Evolutionary conservation across 176 grass and related monocot species (phyloP).

Genomic region (Juncus inflexus): DNA sequence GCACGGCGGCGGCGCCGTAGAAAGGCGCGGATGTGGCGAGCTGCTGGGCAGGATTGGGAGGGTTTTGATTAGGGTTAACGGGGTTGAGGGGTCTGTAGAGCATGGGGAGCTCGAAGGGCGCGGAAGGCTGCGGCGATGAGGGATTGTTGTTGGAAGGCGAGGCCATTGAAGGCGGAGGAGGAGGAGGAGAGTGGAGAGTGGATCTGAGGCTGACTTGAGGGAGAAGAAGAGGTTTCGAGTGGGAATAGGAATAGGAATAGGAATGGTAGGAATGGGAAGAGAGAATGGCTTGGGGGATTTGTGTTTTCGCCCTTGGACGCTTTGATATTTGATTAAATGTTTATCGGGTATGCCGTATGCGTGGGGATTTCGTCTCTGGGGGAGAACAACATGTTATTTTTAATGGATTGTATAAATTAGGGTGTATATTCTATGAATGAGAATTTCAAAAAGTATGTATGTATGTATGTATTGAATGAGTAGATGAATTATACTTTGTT

Average conservation of each 20-base stretch:
- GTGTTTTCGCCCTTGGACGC: constrained; percentile 5
- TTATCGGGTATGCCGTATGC: too few relatives aligned
- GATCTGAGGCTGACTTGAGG: constrained; percentile 15
- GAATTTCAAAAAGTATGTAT: too few relatives aligned
- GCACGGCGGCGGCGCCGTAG: constrained; percentile 23
- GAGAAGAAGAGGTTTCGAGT: constrained; percentile 12
- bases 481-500: too few relatives aligned
- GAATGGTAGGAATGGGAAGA: too few relatives aligned
- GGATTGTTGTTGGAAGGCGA: constrained; percentile 29
- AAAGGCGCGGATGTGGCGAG: constrained; percentile 28
- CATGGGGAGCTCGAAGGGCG: constrained; percentile 35
- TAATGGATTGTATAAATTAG: too few relatives aligned
- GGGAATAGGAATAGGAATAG: background rate
- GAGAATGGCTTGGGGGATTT: background rate
- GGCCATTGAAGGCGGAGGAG: constrained; percentile 43
- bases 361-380: too few relatives aligned
- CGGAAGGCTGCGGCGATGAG: constrained; percentile 10
- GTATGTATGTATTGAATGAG: too few relatives aligned
- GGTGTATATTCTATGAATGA: too few relatives aligned
- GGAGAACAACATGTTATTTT: too few relatives aligned
- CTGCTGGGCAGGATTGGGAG: constrained; percentile 37
- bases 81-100: constrained; percentile 46
- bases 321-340: background rate
- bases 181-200: constrained; percentile 15
- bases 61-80: constrained; percentile 16